Base-by-base conservation (phyloP, 192 early-diverging fungal genomes). In the Backusella sp. region DNA sequence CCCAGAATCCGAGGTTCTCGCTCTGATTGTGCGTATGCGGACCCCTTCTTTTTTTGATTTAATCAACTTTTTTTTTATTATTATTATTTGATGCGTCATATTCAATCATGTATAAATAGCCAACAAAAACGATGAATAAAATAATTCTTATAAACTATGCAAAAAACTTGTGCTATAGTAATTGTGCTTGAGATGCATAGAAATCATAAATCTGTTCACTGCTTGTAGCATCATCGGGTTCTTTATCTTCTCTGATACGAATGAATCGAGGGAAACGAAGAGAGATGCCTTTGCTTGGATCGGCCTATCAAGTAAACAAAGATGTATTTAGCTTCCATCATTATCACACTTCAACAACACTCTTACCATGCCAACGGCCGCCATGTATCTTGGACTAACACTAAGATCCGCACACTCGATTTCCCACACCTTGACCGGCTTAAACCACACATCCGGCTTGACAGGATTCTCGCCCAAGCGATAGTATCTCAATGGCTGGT, bases 231-330 rank as follows among this genome's bases (percentile, higher is more conserved):
- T 96, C 89, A 79, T 97, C 96, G 0, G 97, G 91, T 5, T 82
- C 82, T 85, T 99, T 99, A 85, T 99, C 98, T 42, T 99, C 97
- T 12, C 98, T 89, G 15, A 98, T 80, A 39, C 96, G 90, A 73
- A 99, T 92, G 79, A 99, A 99, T 34, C 98, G 86, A 44, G 98
- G 98, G 84, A 99, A 99, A 39, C 98, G 94, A 70, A 99, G 86
- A 36, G 96, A 97, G 42, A 99, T 94, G 11, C 98, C 98, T 83
- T 97, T 98, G 77, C 76, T 82, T 4, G 84, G 73, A 74, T 98
- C 94, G 32, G 93, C 79, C 90, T 92, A 32, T 32, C 32, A 32
- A 32, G 32, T 32, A 32, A 32, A 32, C 32, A 32, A 32, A 32
- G 2, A 32, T 32, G 32, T 32, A 32, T 32, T 32, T 32, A 32